Evolutionary conservation across 169 alveolate species (phyloP), one percentile per base, ranked within the genome.

Genomic region (Plasmodium coatneyi): DNA sequence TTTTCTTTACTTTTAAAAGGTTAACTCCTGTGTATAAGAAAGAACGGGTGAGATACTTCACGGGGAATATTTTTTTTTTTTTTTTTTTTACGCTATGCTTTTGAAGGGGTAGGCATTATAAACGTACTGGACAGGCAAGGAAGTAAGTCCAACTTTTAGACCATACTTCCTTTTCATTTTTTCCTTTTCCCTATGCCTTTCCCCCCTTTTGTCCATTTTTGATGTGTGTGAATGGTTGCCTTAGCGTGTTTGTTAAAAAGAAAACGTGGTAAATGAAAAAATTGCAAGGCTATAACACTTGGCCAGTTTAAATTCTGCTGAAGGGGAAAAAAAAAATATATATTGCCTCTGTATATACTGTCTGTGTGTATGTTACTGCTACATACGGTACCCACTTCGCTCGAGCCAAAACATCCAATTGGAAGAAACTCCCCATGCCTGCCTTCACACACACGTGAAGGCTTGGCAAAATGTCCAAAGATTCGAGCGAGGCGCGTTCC

Each of bases 401-500:
- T 25, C n/a, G 36, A 41, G 52, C 56, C 22, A 52, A 74, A 72
- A 84, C 25, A 28, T 60, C 41, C 39, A 32, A 71, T 46, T 39
- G 43, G 46, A 84, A 74, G 82, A 87, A 87, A 22, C 71, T 39
- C 34, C 71, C 60, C 81, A 22, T 46, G 71, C n/a, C 56, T 25
- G 70, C 71, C 60, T 71, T 19, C 46, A 87, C 56, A 76, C 36
- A 56, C 32, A 74, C 43, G 46, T 3, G 71, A 41, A 66, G 36
- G 34, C 46, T 87, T 84, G 74, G 71, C 22, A 87, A 87, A 60
- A 87, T 87, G 93, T 66, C 93, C 28, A 87, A 87, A 87, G 52
- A 28, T 52, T 79, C 56, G 49, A 79, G 90, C 82, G 89, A 66
- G 28, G 49, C 93, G 32, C 87, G 70, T 10, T 78, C 87, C 28